Evolutionary conservation across 1,284 basidiomycete species (phyloP).

Genomic region (Microbotryum silenes-acaulis): DNA sequence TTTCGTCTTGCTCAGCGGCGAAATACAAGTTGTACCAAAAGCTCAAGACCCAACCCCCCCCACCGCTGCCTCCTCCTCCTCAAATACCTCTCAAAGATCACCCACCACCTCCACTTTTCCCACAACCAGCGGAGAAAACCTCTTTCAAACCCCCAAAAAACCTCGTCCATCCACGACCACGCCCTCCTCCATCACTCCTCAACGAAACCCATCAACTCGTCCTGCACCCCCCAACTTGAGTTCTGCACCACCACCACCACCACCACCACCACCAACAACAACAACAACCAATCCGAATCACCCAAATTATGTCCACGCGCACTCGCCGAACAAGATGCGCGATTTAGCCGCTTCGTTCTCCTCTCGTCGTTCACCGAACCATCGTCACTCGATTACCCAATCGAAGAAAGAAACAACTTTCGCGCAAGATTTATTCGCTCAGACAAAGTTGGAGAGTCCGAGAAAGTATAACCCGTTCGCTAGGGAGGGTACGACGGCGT

Average conservation of each 20-base stretch:
- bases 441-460: background rate
- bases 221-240: background rate
- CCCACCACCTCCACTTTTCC: background rate
- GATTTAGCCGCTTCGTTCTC: constrained; percentile 26
- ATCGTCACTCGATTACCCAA: background rate
- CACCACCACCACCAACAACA: too few species aligned
- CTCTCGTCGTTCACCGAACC: constrained; percentile 17
- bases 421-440: background rate
- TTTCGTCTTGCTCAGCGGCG: constrained; percentile 2
- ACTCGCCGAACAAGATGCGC: constrained; percentile 28
- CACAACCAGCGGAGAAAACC: background rate
- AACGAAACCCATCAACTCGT: background rate
- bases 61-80: background rate
- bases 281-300: too few species aligned
- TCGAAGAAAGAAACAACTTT: background rate
- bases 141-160: constrained; percentile 21
- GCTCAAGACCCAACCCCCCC: constrained; percentile 1
- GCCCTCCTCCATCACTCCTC: background rate
- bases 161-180: background rate
- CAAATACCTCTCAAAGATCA: background rate
- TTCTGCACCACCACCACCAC: too few species aligned
- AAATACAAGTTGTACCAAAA: constrained; percentile 29
- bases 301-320: constrained; percentile 18
- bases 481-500: background rate
- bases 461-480: constrained; percentile 5